Base-by-base conservation (phyloP, 2,329 filamentous ascomycete genomes). In the Torrubiella hemipterigena region DNA sequence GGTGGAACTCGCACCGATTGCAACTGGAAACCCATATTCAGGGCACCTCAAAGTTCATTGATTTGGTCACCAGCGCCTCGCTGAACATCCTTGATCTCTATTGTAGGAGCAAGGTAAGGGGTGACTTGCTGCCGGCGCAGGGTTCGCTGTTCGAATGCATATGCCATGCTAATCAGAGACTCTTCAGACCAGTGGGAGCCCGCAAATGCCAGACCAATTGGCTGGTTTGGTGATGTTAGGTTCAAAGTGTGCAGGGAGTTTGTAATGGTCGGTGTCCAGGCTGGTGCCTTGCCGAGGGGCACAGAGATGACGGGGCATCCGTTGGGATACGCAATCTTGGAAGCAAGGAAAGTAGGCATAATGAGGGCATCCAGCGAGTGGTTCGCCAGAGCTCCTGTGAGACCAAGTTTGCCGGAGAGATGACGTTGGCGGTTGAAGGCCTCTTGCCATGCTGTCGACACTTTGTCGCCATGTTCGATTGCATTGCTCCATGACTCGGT, bases 141-240 rank as follows among this genome's bases (percentile, higher is more conserved):
- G 1, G 53, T 77, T 39, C 61, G 56, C 55, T 79, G 72, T 56
- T 84, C 78, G 51, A 73, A 81, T 4, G 73, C 76, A 57, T 77
- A 81, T 6, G 76, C 78, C 45, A 75, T 65, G 0, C 69, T 70
- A 35, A 83, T 69, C 40, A 84, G 44, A 18, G 52, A 60, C 42
- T 67, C 68, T 49, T 83, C 78, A 21, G 61, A 68, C 56, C 70
- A 83, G 29, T 61, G 63, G 3, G 52, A 51, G 0, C 76, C 79
- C 27, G 80, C 54, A 42, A 82, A 81, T 7, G 62, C 63, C 9
- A 83, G 52, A 0, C 78, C 78, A 47, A 81, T 74, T 15, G 63
- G 63, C 16, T 73, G 49, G 13, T 69, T 68, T 0, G 75, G 73
- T 1, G 56, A 73, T 0, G 52, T 56, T 1, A 53, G 50, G 7